Percentiles rank a stretch among this genome's conserved stretches.
Conservation (phyloP, 2,329 filamentous ascomycete genomes). For the Podosphaera fusca region DNA sequence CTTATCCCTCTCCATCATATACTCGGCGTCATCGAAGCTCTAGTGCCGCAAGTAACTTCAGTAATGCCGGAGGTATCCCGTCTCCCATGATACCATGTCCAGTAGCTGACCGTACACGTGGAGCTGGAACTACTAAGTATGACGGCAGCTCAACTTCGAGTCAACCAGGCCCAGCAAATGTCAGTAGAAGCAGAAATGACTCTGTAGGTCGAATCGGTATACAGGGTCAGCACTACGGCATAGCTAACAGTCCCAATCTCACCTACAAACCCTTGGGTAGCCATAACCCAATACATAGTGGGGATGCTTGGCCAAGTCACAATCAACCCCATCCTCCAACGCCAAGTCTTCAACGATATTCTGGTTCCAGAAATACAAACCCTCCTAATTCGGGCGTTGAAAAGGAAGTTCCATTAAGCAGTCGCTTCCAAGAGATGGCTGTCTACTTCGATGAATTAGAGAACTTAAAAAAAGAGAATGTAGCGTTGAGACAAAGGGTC, state of each 20-base stretch:
- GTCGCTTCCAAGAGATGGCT: constrained; percentile 38
- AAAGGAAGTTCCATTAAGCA: constrained; percentile 29
- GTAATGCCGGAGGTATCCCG: constrained; percentile 15
- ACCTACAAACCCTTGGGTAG: background rate
- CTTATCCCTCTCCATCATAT: constrained; percentile 29
- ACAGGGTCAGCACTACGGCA: background rate
- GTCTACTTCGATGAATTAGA: constrained; percentile 38
- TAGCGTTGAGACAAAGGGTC: constrained; percentile 34
- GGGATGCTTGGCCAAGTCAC: background rate
- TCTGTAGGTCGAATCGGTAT: background rate
- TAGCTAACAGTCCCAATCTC: background rate
- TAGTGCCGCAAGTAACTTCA: constrained; percentile 20
- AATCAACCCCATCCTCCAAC: background rate
- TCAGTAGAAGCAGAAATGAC: background rate
- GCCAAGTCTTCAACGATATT: constrained; percentile 7
- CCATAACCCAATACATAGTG: background rate
- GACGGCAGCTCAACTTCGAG: background rate
- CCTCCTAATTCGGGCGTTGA: background rate
- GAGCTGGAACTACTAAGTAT: background rate
- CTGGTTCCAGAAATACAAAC: constrained; percentile 6
- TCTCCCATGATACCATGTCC: constrained; percentile 22
- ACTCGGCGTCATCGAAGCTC: constrained; percentile 36
- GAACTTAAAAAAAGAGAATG: constrained; percentile 38
- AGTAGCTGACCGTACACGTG: constrained; percentile 11
- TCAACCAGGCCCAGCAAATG: background rate